These are phyloP conservation scores for Sicyos edulis DNA, from an alignment of 306 rosid species.

Conservation along the genomic window DNA sequence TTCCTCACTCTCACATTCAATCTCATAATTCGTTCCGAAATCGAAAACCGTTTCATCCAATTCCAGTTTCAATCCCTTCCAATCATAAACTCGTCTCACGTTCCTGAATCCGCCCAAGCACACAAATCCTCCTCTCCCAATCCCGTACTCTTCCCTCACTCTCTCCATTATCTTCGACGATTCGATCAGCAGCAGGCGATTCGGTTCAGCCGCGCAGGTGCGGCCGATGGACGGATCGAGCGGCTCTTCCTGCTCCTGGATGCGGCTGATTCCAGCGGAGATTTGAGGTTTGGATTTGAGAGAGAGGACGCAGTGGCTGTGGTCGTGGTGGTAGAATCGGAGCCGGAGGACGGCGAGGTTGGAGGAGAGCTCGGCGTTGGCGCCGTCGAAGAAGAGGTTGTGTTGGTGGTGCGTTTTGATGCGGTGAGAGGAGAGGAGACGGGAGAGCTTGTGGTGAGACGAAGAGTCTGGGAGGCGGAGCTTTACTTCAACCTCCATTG, in stretches of 20 bases:
- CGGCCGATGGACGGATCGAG: slow-evolving; percentile 48
- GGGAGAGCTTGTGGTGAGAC: slow-evolving; percentile 40
- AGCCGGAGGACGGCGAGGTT: slow-evolving; percentile 61
- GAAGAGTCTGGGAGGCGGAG: slow-evolving; percentile 49
- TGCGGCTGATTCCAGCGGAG: slow-evolving; percentile 71
- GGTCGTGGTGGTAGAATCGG: slow-evolving; percentile 47
- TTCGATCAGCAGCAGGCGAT: slow-evolving; percentile 37
- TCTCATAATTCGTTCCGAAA: slow-evolving; percentile 67
- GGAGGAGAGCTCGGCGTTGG: slow-evolving; percentile 49
- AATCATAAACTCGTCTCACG: slow-evolving; percentile 69
- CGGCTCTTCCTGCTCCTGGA: slow-evolving; percentile 85
- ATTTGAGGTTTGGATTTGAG: slow-evolving; percentile 66
- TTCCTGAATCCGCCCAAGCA: slow-evolving; percentile 78
- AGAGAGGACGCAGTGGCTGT: slow-evolving; percentile 53
- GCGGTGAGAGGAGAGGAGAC: slow-evolving; percentile 48
- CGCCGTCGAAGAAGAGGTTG: slow-evolving; percentile 79
- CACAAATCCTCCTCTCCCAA: slow-evolving; percentile 35
- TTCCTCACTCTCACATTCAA: slow-evolving; percentile 75
- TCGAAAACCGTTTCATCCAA: slow-evolving; percentile 70
- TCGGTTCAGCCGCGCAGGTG: slow-evolving; percentile 56
- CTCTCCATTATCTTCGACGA: slow-evolving; percentile 58
- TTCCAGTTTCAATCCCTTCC: slow-evolving; percentile 86
- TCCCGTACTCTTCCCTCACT: slow-evolving; percentile 66
- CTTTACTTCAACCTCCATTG: slow-evolving; percentile 59
- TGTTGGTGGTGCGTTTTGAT: slow-evolving; percentile 53